Evolutionary conservation across 106 monocot genomes (phyloP), one percentile per base, ranked within the genome.

Genomic region (Alisma plantagoaquatica): DNA sequence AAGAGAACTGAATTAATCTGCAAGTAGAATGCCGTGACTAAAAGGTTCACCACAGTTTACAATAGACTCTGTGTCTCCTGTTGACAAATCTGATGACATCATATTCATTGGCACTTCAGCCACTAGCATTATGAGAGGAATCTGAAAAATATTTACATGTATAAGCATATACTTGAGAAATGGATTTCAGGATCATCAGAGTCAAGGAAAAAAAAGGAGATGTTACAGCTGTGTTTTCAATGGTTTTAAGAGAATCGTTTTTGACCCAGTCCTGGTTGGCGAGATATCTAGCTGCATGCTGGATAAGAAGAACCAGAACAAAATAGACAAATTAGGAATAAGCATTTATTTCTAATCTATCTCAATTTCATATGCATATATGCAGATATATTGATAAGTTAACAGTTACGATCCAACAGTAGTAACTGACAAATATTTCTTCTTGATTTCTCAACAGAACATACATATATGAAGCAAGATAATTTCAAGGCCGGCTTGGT

Each of bases 211-310:
- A 17, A 35, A 26, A 15, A 33, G 17, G 32, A 45, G 16, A 18
- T 31, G 45, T 77, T 81, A 94, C 94, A 45, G 98, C 79, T 56
- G 98, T 98, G 47, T 98, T 98, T 63, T 98, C 98, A 50, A 98
- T 67, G 50, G 85, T 90, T 68, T 98, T 98, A 14, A 98, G 85
- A 23, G 98, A 98, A 45, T 98, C 98, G 77, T 75, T 90, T 70
- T 90, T 72, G 54, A 98, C 98, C 98, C 98, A 98, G 26, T 98
- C 98, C 57, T 98, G 98, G 71, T 98, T 98, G 38, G 76, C 75
- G 57, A 98, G 98, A 46, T 90, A 85, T 53, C 98, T 76, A 62
- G 98, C 85, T 57, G 90, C 98, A 79, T 90, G 98, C 98, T 98
- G 82, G 17, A 33, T 14, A 38, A 38, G 35, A 59, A 38, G 35